A percentile compares a stretch with the other conserved stretches of the same genome.
phyloP scores from a whole-genome alignment of 2,329 filamentous ascomycete genomes.

The Thielaviopsis musarum region DNA sequence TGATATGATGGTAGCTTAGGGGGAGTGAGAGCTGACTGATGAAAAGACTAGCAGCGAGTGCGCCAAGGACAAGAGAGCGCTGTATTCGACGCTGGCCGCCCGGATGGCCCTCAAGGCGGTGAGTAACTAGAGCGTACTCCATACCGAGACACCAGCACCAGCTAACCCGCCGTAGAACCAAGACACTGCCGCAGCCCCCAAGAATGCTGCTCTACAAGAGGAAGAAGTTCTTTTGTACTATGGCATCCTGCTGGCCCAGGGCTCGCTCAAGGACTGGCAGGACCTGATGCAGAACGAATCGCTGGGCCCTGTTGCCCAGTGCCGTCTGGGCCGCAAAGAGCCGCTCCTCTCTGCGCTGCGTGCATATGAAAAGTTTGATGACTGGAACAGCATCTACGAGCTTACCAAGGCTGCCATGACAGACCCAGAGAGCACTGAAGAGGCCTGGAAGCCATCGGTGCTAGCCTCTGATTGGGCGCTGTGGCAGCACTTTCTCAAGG shows the following conservation, averaged over 20 bases:
- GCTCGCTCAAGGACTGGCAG: constrained; percentile 24
- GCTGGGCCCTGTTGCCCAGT: constrained; percentile 27
- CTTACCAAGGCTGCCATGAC: constrained; percentile 29
- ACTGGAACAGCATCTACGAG: constrained; percentile 27
- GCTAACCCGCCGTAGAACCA: constrained; percentile 2
- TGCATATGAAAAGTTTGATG: constrained; percentile 21
- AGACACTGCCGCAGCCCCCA: constrained; percentile 5
- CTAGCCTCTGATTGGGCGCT: constrained; percentile 27
- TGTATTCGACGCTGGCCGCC: constrained; percentile 33
- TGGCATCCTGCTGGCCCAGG: constrained; percentile 28
- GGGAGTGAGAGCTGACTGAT: neutral
- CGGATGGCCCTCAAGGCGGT: constrained; percentile 10
- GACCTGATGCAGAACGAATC: constrained; percentile 23
- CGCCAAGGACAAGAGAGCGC: constrained; percentile 30
- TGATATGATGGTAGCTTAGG: neutral
- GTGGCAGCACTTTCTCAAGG: constrained; percentile 20
- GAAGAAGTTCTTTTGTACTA: constrained; percentile 35
- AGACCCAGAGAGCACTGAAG: constrained; percentile 20
- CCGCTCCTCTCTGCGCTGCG: constrained; percentile 25
- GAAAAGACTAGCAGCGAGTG: constrained; percentile 29
- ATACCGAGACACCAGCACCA: neutral
- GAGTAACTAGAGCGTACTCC: neutral
- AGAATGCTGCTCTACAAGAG: constrained; percentile 18
- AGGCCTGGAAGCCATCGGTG: constrained; percentile 22
- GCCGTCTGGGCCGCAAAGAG: constrained; percentile 30